Evolutionary conservation across 1,284 basidiomycete genomes (phyloP).

Genomic region (Fomitiporia mediterranea): DNA sequence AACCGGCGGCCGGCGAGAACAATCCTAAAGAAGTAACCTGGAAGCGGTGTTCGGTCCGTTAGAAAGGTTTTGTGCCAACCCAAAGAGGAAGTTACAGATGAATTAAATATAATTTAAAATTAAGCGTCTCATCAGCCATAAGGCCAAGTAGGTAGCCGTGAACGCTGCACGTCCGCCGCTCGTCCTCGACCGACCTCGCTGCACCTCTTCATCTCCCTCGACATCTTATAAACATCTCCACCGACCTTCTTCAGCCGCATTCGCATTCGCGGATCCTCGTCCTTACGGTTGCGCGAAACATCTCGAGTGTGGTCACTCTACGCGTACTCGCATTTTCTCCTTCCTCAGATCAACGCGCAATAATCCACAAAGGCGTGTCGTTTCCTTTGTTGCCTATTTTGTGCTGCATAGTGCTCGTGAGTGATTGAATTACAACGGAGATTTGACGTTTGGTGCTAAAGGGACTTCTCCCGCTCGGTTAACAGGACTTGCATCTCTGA

Average conservation of each 20-base stretch:
- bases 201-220: not conserved
- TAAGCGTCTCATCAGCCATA: constrained; percentile 8
- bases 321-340: not conserved
- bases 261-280: not conserved
- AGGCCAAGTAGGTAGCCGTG: not conserved
- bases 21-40: not conserved
- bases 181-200: not conserved
- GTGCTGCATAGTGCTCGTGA: not conserved
- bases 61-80: not conserved
- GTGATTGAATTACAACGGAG: not conserved
- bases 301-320: not conserved
- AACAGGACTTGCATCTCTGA: not conserved
- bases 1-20: not conserved
- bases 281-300: not conserved
- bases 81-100: not conserved
- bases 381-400: not conserved
- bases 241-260: no score
- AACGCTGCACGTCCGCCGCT: not conserved
- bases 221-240: not conserved
- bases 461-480: not conserved
- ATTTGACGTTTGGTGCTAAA: not conserved
- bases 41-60: not conserved
- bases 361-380: not conserved
- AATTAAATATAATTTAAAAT: constrained; percentile 3
- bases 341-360: not conserved